Percentiles rank a stretch among this genome's conserved stretches.
phyloP scores from a whole-genome alignment of 306 rosid species.

The Trichosanthes truncata region DNA sequence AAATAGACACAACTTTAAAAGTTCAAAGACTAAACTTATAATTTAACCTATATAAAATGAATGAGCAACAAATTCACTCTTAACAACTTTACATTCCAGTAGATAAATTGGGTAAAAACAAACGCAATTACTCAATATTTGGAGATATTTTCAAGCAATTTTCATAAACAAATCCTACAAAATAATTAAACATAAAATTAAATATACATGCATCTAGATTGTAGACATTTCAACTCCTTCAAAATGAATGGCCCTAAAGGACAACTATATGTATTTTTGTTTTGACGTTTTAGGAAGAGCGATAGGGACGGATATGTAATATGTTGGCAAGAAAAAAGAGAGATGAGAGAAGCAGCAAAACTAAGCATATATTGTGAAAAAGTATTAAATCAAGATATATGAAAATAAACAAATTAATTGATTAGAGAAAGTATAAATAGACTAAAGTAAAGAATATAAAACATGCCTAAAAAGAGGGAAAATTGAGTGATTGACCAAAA shows the following conservation, averaged over 20 bases:
- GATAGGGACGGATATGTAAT: not conserved
- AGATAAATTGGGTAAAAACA: not conserved
- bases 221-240: not conserved
- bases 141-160: too few relatives aligned
- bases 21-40: too few relatives aligned
- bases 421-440: not conserved
- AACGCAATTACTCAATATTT: not conserved
- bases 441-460: not conserved
- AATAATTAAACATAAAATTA: not conserved
- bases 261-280: not conserved
- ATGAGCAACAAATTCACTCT: too few relatives aligned
- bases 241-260: not conserved
- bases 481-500: not conserved
- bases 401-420: not conserved
- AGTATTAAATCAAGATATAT: not conserved
- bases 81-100: too few relatives aligned
- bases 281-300: not conserved
- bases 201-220: not conserved
- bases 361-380: not conserved
- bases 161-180: not conserved
- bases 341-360: not conserved
- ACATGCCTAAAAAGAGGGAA: not conserved
- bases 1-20: too few relatives aligned
- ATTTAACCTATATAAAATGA: too few relatives aligned
- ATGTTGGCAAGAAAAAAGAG: not conserved